Evolutionary conservation across 352 stramenopile genomes (phyloP).

Genomic region (Thraustochytrium sp.): DNA sequence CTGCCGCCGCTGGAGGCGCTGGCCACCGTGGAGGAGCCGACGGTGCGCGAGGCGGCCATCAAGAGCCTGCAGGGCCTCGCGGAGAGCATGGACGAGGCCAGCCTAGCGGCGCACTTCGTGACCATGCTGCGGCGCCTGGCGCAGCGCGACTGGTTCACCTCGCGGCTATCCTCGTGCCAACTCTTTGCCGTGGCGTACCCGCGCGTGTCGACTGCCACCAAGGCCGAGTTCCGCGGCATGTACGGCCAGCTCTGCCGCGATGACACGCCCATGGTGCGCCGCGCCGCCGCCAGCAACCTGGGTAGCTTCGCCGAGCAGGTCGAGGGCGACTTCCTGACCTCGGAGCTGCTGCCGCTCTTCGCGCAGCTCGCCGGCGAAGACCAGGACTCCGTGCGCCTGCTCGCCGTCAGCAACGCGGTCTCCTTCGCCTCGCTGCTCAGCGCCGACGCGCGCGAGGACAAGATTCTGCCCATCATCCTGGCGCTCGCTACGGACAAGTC

Average conservation of each 20-base stretch:
- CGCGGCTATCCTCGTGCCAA: slow-evolving; percentile 63
- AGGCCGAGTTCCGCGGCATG: slow-evolving; percentile 74
- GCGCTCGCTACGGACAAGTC: slow-evolving; percentile 86
- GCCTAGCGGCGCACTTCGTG: slow-evolving; percentile 81
- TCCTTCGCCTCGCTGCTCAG: slow-evolving; percentile 77
- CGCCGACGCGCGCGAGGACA: slow-evolving; percentile 28
- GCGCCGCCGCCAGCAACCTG: slow-evolving; percentile 76
- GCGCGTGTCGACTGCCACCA: slow-evolving; percentile 55
- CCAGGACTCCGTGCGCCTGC: slow-evolving; percentile 93
- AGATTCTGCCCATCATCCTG: slow-evolving; percentile 62
- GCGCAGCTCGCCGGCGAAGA: slow-evolving; percentile 73
- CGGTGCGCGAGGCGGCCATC: slow-evolving; percentile 79
- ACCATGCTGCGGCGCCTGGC: slow-evolving; percentile 84
- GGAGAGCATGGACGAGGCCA: slow-evolving; percentile 65
- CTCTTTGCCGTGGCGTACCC: slow-evolving; percentile 58
- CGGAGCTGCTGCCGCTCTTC: slow-evolving; percentile 74
- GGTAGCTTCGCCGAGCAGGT: slow-evolving; percentile 68
- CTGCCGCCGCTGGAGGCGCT: slow-evolving; percentile 88
- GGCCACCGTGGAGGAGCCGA: slow-evolving; percentile 85
- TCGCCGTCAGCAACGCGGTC: slow-evolving; percentile 93
- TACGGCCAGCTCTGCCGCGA: slow-evolving; percentile 89
- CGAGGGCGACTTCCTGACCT: slow-evolving; percentile 48
- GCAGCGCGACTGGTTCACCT: slow-evolving; percentile 90
- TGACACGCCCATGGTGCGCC: slow-evolving; percentile 94
- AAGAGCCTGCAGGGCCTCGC: slow-evolving; percentile 78